Conservation (phyloP, 139 green algal genomes). For the Zygnema cylindricum region DNA sequence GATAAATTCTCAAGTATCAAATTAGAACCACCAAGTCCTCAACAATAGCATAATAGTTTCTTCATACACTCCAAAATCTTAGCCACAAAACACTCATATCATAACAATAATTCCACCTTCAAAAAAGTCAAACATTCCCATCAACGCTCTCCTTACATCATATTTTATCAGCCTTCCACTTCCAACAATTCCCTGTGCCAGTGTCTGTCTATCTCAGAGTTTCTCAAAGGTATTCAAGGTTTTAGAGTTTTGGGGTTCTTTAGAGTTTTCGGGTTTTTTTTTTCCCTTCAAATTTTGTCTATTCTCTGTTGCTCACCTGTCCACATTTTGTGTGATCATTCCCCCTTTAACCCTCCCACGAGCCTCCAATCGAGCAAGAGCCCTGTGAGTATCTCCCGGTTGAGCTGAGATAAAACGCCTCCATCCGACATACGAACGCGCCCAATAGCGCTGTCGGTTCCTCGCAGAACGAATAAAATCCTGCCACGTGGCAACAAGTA, state of each 20-base stretch:
- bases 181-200: background rate
- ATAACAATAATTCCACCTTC: too few species aligned
- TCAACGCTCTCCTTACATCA: background rate
- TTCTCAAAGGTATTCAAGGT: too few species aligned
- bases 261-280: too few species aligned
- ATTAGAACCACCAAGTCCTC: too few species aligned
- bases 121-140: too few species aligned
- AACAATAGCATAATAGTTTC: too few species aligned
- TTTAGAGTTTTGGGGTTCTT: too few species aligned
- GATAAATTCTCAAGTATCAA: too few species aligned
- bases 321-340: slow-evolving; percentile 96
- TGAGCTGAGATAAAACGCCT: slow-evolving; percentile 70
- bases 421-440: slow-evolving; percentile 86
- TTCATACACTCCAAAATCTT: too few species aligned
- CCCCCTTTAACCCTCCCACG: slow-evolving; percentile 66
- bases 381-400: slow-evolving; percentile 79
- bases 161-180: background rate
- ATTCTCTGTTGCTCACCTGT: slow-evolving; percentile 73
- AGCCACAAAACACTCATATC: too few species aligned
- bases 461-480: slow-evolving; percentile 82
- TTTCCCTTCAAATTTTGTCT: too few species aligned
- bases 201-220: too few species aligned
- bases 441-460: slow-evolving; percentile 81
- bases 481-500: slow-evolving; percentile 39
- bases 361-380: slow-evolving; percentile 69